Evolutionary conservation across 2,329 filamentous ascomycete genomes (phyloP), one percentile per base, ranked within the genome.

Genomic region (Taxawa tesnikishii): DNA sequence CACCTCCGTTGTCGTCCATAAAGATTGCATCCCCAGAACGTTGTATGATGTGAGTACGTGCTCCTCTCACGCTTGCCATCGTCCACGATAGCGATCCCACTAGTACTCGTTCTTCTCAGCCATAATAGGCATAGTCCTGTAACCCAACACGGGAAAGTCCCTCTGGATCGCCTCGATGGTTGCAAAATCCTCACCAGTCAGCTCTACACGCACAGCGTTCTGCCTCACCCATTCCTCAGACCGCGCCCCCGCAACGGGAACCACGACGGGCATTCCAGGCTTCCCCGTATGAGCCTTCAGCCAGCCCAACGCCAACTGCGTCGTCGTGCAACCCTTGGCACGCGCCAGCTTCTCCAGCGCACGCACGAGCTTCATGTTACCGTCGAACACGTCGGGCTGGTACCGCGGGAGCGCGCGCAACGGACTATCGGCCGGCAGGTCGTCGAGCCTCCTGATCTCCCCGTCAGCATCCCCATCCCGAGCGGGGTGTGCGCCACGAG

Each of bases 301-400:
- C 77, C 79, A 85, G 31, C 64, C 67, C 33, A 84, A 59, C 11
- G 77, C 77, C 17, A 83, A 58, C 55, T 83, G 79, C 1, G 67
- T 65, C 4, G 70, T 49, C 1, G 72, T 79, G 46, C 64, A 69
- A 1, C 52, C 56, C 38, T 80, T 82, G 42, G 61, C 59, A 43
- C 58, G 50, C 1, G 79, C 78, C 18, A 84, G 50, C 13, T 58
- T 58, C 45, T 74, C 59, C 11, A 84, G 59, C 30, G 70, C 62
- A 7, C 63, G 43, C 13, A 75, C 70, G 3, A 85, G 64, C 50
- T 73, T 60, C 13, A 82, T 43, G 52, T 84, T 85, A 46, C 68
- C 64, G 25, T 69, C 61, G 39, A 84, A 79, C 31, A 70, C 70
- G 4, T 69, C 76, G 2, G 65, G 60, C 43, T 73, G 66, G 58